Evolutionary conservation across 192 early-diverging fungal genomes (phyloP).

Genomic region (Spinellus fusiger): DNA sequence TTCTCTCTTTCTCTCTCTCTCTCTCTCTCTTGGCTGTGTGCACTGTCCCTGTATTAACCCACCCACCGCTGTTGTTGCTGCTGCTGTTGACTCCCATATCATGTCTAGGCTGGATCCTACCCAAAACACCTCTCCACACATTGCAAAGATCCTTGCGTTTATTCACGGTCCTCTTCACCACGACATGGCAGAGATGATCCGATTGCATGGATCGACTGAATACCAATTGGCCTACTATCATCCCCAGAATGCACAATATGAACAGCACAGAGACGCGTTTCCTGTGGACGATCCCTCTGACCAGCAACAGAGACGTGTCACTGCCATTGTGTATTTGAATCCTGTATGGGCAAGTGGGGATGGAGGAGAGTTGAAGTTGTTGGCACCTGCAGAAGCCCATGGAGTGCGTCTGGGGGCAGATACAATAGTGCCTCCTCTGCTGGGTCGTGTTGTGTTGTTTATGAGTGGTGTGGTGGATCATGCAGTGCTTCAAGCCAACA

Average conservation of each 20-base stretch:
- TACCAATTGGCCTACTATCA: constrained; percentile 47
- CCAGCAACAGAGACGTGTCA: constrained; percentile 47
- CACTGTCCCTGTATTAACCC: neutral
- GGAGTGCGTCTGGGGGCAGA: constrained; percentile 33
- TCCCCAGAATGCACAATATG: constrained; percentile 39
- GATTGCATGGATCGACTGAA: constrained; percentile 39
- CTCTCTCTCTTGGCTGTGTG: neutral
- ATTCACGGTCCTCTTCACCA: constrained; percentile 30
- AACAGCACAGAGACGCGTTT: constrained; percentile 54
- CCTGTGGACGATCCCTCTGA: constrained; percentile 46
- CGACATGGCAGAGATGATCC: constrained; percentile 37
- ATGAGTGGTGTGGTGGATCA: constrained; percentile 53
- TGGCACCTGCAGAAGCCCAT: constrained; percentile 34
- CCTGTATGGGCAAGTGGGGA: constrained; percentile 38
- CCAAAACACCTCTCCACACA: constrained; percentile 13
- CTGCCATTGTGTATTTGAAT: constrained; percentile 52
- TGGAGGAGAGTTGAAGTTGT: constrained; percentile 52
- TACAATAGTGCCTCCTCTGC: neutral
- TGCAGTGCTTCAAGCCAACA: constrained; percentile 37
- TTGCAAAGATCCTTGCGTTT: constrained; percentile 29
- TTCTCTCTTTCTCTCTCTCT: neutral
- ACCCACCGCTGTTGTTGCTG: neutral
- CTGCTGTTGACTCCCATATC: neutral
- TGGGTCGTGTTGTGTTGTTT: constrained; percentile 35
- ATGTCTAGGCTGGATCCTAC: constrained; percentile 27